Percentiles rank a stretch among this genome's conserved stretches.
phyloP scores from a whole-genome alignment of 495 filamentous ascomycete species.

The Lepidopterella palustris region DNA sequence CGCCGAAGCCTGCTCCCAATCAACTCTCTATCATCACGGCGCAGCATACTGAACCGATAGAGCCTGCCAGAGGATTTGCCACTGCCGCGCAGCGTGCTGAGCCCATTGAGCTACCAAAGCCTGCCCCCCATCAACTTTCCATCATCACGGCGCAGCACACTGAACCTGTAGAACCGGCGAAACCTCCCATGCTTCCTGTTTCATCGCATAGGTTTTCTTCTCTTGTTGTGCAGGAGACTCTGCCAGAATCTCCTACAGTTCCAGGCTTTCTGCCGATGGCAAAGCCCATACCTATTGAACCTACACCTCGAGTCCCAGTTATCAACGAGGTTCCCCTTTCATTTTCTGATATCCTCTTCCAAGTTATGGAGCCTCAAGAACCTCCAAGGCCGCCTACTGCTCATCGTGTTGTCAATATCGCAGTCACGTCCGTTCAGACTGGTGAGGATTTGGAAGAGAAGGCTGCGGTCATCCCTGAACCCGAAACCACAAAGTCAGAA shows the following conservation, averaged over 20 bases:
- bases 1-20: conserved; percentile 7
- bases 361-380: conserved; percentile 19
- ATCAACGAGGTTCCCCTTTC: neutral
- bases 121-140: conserved; percentile 5
- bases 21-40: conserved; percentile 11
- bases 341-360: conserved; percentile 14
- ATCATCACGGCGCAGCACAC: conserved; percentile 21
- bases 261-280: conserved; percentile 20
- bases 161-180: conserved; percentile 10
- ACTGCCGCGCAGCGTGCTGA: too few species aligned
- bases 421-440: conserved; percentile 2
- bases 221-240: conserved; percentile 24
- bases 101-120: conserved; percentile 15
- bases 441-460: neutral
- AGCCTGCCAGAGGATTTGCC: too few species aligned
- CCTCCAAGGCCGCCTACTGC: conserved; percentile 23
- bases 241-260: conserved; percentile 22
- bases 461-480: neutral
- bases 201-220: conserved; percentile 16
- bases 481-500: neutral
- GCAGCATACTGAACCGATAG: conserved; percentile 22
- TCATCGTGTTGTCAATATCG: conserved; percentile 5
- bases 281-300: conserved; percentile 12
- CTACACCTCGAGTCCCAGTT: neutral
- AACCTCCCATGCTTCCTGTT: neutral